Evolutionary conservation across 2,329 filamentous ascomycete species (phyloP), one percentile per base, ranked within the genome.

Genomic region (Fusarium verticillioides): DNA sequence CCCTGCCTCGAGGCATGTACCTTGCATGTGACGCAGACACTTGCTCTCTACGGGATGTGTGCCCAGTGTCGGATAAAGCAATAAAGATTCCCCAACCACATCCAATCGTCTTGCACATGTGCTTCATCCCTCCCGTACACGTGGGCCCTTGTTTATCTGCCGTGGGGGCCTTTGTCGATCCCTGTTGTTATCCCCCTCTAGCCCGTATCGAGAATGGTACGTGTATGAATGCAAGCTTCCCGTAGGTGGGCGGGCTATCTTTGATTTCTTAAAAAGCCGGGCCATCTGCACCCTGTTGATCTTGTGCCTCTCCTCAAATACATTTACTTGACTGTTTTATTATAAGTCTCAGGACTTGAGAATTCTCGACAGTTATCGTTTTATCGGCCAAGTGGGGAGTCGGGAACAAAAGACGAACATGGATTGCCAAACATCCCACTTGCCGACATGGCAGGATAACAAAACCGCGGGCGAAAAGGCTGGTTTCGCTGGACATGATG

Each of bases 51-150:
- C 43, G 43, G 23, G 43, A 46, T 28, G 23, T 46, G 43, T 46
- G 23, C 42, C 30, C n/a, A 50, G 30, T 19, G n/a, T 34, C 47
- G 47, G 34, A 16, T 53, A 53, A 21, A 53, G 21, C 23, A 39
- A 53, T 53, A 21, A 15, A 34, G 13, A 34, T 53, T n/a, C 50
- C 34, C 23, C 37, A 39, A 39, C 34, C 50, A 39, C 34, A 36
- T 37, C 70, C 71, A 73, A 73, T 73, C 70, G n/a, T 47, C 42
- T 59, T 32, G 26, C 46, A 39, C 71, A 73, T 72, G 71, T 74
- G 71, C 66, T 49, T 15, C n/a, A 37, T 13, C 43, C 34, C 49
- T 60, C 42, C 53, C 42, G 10, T 71, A 63, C 71, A 74, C 71
- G 66, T 73, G 71, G 58, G 68, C 57, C 34, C 32, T 37, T 28